Conservation (phyloP, 306 rosid genomes). For the Rosa multiflora region DNA sequence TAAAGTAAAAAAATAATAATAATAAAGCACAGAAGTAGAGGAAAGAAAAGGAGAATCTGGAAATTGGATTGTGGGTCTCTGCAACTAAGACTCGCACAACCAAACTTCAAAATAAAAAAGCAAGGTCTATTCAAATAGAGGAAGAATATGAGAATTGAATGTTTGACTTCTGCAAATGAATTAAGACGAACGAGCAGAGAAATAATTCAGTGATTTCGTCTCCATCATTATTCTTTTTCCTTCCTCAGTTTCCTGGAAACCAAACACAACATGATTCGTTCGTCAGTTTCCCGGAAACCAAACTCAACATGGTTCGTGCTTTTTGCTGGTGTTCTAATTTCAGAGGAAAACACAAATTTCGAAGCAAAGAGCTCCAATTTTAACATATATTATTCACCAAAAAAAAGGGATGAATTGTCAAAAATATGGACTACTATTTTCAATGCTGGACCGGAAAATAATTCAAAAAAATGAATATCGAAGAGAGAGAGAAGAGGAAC, state of each 20-base stretch:
- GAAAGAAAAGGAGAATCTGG: slow-evolving; percentile 15
- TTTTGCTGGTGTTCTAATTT: neutral
- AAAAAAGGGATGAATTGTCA: no score
- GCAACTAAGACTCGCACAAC: neutral
- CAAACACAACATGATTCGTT: neutral
- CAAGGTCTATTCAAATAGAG: neutral
- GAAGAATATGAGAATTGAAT: slow-evolving; percentile 5
- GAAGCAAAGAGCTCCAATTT: neutral
- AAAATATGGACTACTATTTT: no score
- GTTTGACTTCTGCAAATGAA: neutral
- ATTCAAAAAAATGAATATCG: no score
- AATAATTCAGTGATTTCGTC: neutral
- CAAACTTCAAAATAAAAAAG: neutral
- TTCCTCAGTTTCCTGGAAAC: neutral
- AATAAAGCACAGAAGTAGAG: neutral
- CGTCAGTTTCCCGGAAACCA: neutral
- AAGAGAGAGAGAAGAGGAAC: no score
- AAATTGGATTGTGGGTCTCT: slow-evolving; percentile 5
- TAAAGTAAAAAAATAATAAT: neutral
- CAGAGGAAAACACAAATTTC: neutral
- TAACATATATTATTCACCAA: no score
- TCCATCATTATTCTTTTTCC: neutral
- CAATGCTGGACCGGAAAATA: no score
- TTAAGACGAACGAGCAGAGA: neutral
- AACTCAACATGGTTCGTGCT: neutral